phyloP scores from a whole-genome alignment of 2,329 filamentous ascomycete genomes.

The Phialocephala sp. region DNA sequence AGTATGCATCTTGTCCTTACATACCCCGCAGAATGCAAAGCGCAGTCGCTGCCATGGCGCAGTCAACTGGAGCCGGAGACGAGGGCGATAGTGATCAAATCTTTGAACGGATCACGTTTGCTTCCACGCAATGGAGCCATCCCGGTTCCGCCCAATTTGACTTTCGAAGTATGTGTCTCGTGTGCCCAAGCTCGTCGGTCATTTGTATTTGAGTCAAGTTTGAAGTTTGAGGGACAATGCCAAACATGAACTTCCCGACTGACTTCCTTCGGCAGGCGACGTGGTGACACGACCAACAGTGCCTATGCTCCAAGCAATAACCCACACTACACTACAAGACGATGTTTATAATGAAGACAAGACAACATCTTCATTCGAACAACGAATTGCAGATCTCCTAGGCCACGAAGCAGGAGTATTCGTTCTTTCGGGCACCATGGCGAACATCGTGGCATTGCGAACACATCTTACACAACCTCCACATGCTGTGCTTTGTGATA shows the following conservation, averaged over 20 bases:
- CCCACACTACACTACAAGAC: conserved; percentile 75
- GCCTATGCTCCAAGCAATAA: conserved; percentile 81
- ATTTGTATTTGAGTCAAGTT: too few species aligned
- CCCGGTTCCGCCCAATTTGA: conserved; percentile 19
- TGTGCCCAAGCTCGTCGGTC: too few species aligned
- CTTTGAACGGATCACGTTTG: background rate
- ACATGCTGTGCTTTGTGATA: conserved; percentile 78
- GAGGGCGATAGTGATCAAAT: background rate
- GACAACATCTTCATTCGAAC: conserved; percentile 77
- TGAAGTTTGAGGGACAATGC: background rate
- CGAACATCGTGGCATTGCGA: conserved; percentile 86
- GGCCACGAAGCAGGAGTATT: conserved; percentile 79
- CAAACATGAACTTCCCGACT: background rate
- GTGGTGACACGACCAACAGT: conserved; percentile 76
- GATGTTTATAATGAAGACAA: conserved; percentile 83
- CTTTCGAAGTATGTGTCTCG: conserved; percentile 17
- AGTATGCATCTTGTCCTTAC: background rate
- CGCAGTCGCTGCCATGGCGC: background rate
- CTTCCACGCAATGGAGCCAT: conserved; percentile 14
- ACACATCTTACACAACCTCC: conserved; percentile 82
- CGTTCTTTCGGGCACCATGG: conserved; percentile 91
- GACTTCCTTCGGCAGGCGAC: conserved; percentile 48
- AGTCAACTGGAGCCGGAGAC: background rate
- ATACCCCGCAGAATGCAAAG: background rate
- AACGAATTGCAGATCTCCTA: conserved; percentile 72